Conservation (phyloP, 148 eudicot species). For the Hydrangea macrophylla region DNA sequence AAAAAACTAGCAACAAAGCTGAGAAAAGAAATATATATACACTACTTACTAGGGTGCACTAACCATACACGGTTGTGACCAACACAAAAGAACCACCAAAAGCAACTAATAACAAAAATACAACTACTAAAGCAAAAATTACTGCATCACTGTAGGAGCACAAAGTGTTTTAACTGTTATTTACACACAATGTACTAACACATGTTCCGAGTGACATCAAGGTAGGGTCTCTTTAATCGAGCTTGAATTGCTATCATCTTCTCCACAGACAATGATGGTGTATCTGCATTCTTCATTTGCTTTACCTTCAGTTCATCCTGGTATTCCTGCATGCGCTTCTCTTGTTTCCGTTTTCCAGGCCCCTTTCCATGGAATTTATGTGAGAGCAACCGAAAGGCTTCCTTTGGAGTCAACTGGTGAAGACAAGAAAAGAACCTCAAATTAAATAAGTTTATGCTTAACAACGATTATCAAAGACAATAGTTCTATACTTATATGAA, state of each 20-base stretch:
- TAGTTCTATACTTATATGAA: too few species aligned
- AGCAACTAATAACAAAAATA: too few species aligned
- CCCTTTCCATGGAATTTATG: slow-evolving; percentile 96
- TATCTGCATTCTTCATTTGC: slow-evolving; percentile 87
- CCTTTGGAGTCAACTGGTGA: slow-evolving; percentile 90
- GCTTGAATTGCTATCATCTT: slow-evolving; percentile 95
- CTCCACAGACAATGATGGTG: slow-evolving; percentile 81
- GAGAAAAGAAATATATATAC: too few species aligned
- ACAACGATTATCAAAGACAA: too few species aligned
- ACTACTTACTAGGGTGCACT: too few species aligned
- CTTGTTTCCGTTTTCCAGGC: slow-evolving; percentile 91
- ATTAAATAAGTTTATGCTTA: too few species aligned
- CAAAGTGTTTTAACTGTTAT: background rate
- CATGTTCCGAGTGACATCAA: slow-evolving; percentile 23
- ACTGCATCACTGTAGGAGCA: too few species aligned
- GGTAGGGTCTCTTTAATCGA: slow-evolving; percentile 66
- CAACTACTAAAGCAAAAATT: too few species aligned
- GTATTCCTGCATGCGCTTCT: slow-evolving; percentile 84
- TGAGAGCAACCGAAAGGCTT: slow-evolving; percentile 81
- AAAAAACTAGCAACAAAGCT: too few species aligned
- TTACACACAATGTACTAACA: background rate
- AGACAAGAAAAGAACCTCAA: slow-evolving; percentile 9
- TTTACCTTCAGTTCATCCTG: slow-evolving; percentile 81
- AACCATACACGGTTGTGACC: too few species aligned
- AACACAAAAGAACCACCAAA: too few species aligned